Base-by-base conservation (phyloP, 306 rosid genomes). In the Cercis canadensis region DNA sequence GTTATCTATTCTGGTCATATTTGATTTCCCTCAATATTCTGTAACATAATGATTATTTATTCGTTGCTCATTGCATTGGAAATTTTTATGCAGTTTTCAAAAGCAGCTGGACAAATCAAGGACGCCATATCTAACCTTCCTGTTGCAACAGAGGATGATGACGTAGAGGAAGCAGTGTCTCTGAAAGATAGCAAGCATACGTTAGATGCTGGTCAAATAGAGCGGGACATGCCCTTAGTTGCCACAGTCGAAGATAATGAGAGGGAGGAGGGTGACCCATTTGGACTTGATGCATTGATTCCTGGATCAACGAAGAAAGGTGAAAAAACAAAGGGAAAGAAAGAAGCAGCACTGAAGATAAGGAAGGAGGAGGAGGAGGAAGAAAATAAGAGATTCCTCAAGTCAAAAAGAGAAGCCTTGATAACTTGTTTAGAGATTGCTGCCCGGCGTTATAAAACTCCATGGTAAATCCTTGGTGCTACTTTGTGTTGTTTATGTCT, bases 261-360 rank as follows among this genome's bases (percentile, higher is more conserved):
- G 13, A 82, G 64, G 56, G 74, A 78, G 77, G 89, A 81, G 69
- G 83, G 83, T 19, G 99, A 94, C 61, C 99, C 96, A 0, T 94
- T 94, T 75, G 99, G 99, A 76, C 96, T 94, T 40, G 96, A 94
- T 68, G 89, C 92, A 62, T 73, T 94, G 56, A 62, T 92, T 75
- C 86, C 89, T 34, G 84, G 74, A 62, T 70, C 92, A 17, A 54
- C 57, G 18, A 89, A 82, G 84, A 89, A 86, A 80, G 78, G 81
- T 62, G 92, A 86, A 57, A 90, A 76, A 57, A 13, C 55, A 6
- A 90, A 78, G 75, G 87, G 57, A 34, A 91, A 91, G 76, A 86
- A 75, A 77, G 98, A 83, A 8, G 71, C 55, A 33, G 54, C 73
- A 40, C 67, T 70, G 44, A 84, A 73, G 80, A 72, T 44, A 67